Percentiles rank a stretch among this genome's conserved stretches.
These are phyloP conservation scores for Cladophialophora chaetospira DNA, from an alignment of 2,329 filamentous ascomycete species.

Conservation along the genomic window DNA sequence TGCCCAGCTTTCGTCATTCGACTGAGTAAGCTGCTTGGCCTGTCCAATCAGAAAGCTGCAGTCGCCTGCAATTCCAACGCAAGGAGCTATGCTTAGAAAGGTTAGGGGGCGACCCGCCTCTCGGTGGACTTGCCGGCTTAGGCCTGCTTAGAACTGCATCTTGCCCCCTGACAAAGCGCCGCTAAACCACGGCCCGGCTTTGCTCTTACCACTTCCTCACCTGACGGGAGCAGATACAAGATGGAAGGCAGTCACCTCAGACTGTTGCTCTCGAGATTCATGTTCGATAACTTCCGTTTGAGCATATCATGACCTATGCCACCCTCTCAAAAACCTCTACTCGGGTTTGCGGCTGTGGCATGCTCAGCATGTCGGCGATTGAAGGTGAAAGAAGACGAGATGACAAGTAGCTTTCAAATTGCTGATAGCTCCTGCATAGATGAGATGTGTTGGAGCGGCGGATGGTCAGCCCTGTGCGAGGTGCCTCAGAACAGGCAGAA, in stretches of 20 bases:
- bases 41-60: background rate
- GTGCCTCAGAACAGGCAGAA: conserved; percentile 5
- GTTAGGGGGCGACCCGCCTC: too few species aligned
- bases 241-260: too few species aligned
- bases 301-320: background rate
- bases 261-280: too few species aligned
- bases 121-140: background rate
- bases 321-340: conserved; percentile 7
- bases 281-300: background rate
- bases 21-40: background rate
- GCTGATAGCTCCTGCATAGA: conserved; percentile 1
- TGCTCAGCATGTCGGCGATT: conserved; percentile 12
- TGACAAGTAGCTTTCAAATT: background rate
- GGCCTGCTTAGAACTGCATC: too few species aligned
- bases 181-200: too few species aligned
- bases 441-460: conserved; percentile 13
- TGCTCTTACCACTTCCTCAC: too few species aligned
- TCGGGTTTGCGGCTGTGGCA: conserved; percentile 12
- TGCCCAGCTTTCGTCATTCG: background rate
- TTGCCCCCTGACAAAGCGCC: too few species aligned
- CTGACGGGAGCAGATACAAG: background rate
- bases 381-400: conserved; percentile 12
- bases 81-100: background rate
- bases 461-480: conserved; percentile 9
- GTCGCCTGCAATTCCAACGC: background rate